phyloP scores from a whole-genome alignment of 129 eudicot species.

The Sambucus nigra region DNA sequence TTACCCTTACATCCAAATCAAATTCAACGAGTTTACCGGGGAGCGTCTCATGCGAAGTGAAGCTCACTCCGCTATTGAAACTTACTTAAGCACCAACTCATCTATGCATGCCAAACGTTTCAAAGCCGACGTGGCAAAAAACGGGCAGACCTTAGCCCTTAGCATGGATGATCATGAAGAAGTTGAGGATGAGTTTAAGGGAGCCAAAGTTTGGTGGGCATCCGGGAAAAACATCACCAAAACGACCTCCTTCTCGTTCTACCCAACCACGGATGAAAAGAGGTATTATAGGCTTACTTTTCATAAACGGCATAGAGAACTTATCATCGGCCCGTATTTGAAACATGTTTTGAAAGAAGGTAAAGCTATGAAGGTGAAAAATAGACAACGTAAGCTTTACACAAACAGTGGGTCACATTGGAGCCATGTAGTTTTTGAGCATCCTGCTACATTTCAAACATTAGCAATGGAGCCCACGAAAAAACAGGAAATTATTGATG shows the following conservation, averaged over 20 bases:
- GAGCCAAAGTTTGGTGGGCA: constrained; percentile 41
- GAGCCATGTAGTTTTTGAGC: constrained; percentile 29
- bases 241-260: constrained; percentile 8
- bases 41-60: constrained; percentile 28
- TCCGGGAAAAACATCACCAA: constrained; percentile 4
- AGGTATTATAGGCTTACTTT: constrained; percentile 30
- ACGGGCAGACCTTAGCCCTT: constrained; percentile 16
- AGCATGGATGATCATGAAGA: constrained; percentile 43
- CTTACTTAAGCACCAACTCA: constrained; percentile 30
- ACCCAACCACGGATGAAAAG: constrained; percentile 20
- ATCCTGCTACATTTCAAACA: constrained; percentile 28
- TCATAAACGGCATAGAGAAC: constrained; percentile 29
- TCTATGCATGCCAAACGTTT: constrained; percentile 26
- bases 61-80: constrained; percentile 28
- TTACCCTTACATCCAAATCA: constrained; percentile 35
- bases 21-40: constrained; percentile 30
- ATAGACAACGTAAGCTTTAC: constrained; percentile 24
- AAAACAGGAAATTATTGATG: constrained; percentile 25
- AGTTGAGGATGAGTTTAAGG: constrained; percentile 34
- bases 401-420: constrained; percentile 23
- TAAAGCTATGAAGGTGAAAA: constrained; percentile 20
- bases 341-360: constrained; percentile 38
- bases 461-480: constrained; percentile 21
- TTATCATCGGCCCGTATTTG: constrained; percentile 21
- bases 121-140: constrained; percentile 17